Percentiles rank a stretch among this genome's conserved stretches.
Conservation (phyloP, 331 rosid genomes). For the Phaseolus coccineus region DNA sequence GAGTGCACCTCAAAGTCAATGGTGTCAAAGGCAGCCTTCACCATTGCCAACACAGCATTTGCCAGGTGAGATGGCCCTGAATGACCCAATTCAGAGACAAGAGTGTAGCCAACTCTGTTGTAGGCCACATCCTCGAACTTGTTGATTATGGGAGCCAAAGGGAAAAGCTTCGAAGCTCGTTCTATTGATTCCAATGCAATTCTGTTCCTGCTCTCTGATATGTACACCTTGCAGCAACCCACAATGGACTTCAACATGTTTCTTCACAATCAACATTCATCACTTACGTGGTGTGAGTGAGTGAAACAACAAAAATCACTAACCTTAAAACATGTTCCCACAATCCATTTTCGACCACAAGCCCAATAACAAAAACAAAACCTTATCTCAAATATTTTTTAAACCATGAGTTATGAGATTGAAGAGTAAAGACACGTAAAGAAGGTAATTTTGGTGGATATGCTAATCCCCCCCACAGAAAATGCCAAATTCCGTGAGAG, state of each 20-base stretch:
- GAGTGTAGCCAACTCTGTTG: slow-evolving; percentile 90
- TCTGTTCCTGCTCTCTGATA: slow-evolving; percentile 84
- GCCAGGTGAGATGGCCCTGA: slow-evolving; percentile 54
- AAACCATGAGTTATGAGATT: not conserved
- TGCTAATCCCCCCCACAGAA: not conserved
- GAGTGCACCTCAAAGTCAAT: slow-evolving; percentile 60
- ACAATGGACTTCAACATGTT: slow-evolving; percentile 74
- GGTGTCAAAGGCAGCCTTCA: slow-evolving; percentile 69
- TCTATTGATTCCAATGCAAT: slow-evolving; percentile 73
- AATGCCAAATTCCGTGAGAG: not conserved
- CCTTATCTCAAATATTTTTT: slow-evolving; percentile 42
- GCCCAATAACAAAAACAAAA: slow-evolving; percentile 38
- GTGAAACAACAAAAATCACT: slow-evolving; percentile 32
- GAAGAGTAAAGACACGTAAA: not conserved
- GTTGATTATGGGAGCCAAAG: slow-evolving; percentile 65
- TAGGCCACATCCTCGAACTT: slow-evolving; percentile 83
- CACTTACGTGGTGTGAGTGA: slow-evolving; percentile 16
- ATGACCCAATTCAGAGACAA: slow-evolving; percentile 68
- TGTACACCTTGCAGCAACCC: slow-evolving; percentile 90
- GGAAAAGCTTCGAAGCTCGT: slow-evolving; percentile 68
- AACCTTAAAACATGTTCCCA: slow-evolving; percentile 17
- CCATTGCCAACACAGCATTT: slow-evolving; percentile 73
- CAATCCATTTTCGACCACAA: slow-evolving; percentile 46
- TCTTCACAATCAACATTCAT: slow-evolving; percentile 40
- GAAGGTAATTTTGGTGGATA: not conserved